These are phyloP conservation scores for Beta vulgaris DNA, from an alignment of 148 eudicot species.

Conservation along the genomic window DNA sequence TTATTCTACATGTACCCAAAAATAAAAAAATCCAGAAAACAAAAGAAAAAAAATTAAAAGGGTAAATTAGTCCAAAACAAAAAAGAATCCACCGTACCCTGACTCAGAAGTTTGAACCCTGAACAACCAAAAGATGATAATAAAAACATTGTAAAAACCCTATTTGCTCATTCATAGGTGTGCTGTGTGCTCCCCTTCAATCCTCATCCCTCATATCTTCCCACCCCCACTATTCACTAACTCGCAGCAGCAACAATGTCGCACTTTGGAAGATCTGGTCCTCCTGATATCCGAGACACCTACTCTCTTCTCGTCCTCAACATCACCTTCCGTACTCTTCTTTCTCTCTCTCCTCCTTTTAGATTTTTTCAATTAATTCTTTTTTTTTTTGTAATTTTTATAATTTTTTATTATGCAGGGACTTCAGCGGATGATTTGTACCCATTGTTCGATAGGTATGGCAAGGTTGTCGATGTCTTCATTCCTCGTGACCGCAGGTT, in stretches of 20 bases:
- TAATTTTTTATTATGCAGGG: conserved; percentile 27
- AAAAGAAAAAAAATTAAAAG: no score
- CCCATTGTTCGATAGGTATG: conserved; percentile 73
- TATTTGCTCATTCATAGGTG: no score
- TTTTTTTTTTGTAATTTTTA: not conserved
- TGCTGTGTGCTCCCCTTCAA: no score
- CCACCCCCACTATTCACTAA: not conserved
- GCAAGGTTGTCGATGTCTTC: conserved; percentile 78
- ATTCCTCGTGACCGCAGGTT: conserved; percentile 79
- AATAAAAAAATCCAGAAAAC: no score
- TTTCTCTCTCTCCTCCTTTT: not conserved
- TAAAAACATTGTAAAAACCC: no score
- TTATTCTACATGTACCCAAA: no score
- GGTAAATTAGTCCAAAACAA: not conserved
- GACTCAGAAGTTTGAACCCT: not conserved
- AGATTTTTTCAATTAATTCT: not conserved
- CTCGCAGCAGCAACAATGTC: conserved; percentile 38
- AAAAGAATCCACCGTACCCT: not conserved
- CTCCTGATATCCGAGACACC: conserved; percentile 71
- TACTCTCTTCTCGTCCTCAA: conserved; percentile 85
- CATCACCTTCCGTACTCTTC: conserved; percentile 58
- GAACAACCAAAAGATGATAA: no score
- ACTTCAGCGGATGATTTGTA: conserved; percentile 71
- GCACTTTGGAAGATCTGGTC: conserved; percentile 76
- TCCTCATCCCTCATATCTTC: no score